Evolutionary conservation across 1,139 yeast species (phyloP).

Genomic region (Geotrichum phurueaensis): DNA sequence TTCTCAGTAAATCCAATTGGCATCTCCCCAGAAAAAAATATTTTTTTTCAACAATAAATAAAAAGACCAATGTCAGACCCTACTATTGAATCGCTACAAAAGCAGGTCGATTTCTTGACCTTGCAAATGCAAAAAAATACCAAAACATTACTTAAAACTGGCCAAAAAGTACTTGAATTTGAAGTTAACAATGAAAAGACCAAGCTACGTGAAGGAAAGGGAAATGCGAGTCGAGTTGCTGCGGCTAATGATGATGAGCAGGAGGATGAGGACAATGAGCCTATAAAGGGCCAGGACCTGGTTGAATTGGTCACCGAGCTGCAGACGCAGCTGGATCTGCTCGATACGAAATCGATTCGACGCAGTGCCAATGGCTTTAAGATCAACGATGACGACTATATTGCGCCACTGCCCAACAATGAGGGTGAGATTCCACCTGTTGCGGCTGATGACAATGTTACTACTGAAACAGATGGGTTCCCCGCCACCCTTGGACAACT

Average conservation of each 20-base stretch:
- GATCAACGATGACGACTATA: conserved; percentile 37
- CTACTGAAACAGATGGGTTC: conserved; percentile 40
- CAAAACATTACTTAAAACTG: not conserved
- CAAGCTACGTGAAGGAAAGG: not conserved
- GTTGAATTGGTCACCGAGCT: conserved; percentile 82
- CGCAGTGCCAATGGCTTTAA: conserved; percentile 33
- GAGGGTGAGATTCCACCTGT: conserved; percentile 63
- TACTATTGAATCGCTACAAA: not conserved
- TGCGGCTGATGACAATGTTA: not conserved
- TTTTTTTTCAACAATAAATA: no score
- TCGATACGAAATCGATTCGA: conserved; percentile 37
- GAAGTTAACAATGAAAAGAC: not conserved
- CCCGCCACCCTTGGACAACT: conserved; percentile 60
- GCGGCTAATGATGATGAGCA: not conserved
- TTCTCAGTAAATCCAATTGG: no score
- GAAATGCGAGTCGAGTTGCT: no score
- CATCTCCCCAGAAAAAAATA: no score
- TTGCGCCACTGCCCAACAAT: conserved; percentile 56
- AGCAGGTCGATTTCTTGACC: not conserved
- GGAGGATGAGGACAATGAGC: not conserved
- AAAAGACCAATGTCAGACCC: not conserved
- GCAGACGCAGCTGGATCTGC: conserved; percentile 70
- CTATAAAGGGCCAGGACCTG: conserved; percentile 42
- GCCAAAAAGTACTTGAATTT: not conserved
- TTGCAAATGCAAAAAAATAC: not conserved